Evolutionary conservation across 1,284 basidiomycete species (phyloP).

Genomic region (Microbotryum violaceum): DNA sequence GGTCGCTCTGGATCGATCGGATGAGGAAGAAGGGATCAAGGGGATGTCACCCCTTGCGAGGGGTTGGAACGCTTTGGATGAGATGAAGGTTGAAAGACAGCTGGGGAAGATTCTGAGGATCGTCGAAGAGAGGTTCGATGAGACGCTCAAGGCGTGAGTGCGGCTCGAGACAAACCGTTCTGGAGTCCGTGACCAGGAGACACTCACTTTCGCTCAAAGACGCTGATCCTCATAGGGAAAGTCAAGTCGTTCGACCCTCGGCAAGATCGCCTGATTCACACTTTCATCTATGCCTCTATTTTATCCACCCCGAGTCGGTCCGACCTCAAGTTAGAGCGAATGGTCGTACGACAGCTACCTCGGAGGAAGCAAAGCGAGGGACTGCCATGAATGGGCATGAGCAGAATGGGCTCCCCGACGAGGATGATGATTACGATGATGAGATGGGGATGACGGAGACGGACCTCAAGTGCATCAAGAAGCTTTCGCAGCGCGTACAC

Average conservation of each 20-base stretch:
- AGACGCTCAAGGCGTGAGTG: constrained; percentile 69
- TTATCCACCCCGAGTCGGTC: constrained; percentile 65
- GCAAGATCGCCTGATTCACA: constrained; percentile 53
- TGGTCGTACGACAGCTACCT: constrained; percentile 26
- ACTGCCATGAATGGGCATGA: no score
- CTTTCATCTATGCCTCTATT: constrained; percentile 52
- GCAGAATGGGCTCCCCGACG: no score
- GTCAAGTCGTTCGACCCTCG: constrained; percentile 69
- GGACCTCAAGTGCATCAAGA: constrained; percentile 65
- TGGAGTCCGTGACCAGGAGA: no score
- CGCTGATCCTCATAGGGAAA: constrained; percentile 48
- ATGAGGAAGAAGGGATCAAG: constrained; percentile 32
- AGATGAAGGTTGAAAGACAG: constrained; percentile 65
- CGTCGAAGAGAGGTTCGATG: constrained; percentile 65
- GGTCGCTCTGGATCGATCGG: constrained; percentile 62
- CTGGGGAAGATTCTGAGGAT: constrained; percentile 62
- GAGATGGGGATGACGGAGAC: constrained; percentile 57
- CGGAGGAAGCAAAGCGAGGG: no score
- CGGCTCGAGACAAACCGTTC: no score
- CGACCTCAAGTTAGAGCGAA: constrained; percentile 45
- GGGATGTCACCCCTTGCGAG: no score
- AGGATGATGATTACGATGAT: neutral
- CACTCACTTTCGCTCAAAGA: no score
- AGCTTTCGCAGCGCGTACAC: constrained; percentile 61
- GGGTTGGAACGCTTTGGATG: constrained; percentile 33